Percentiles rank a stretch among this genome's conserved stretches.
These are phyloP conservation scores for Diaporthe ampelina DNA, from an alignment of 2,329 filamentous ascomycete genomes.

Conservation along the genomic window DNA sequence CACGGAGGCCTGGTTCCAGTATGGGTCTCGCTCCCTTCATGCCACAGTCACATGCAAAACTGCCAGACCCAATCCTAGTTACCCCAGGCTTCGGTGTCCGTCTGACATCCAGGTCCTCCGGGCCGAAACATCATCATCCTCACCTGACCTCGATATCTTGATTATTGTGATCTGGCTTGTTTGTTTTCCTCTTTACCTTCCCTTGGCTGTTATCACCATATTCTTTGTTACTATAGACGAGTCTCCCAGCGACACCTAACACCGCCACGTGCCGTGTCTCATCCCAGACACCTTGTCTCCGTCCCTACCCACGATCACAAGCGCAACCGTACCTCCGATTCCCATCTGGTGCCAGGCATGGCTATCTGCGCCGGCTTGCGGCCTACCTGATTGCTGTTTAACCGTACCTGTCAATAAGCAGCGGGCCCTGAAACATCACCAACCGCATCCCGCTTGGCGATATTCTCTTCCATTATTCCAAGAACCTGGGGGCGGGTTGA, in stretches of 20 bases:
- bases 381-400: not conserved
- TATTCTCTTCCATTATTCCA: not conserved
- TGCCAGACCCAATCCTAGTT: slow-evolving; percentile 26
- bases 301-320: not conserved
- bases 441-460: not conserved
- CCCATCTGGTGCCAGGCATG: slow-evolving; percentile 19
- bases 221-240: slow-evolving; percentile 1
- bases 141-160: slow-evolving; percentile 25
- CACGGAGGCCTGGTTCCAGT: not conserved
- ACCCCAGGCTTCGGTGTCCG: slow-evolving; percentile 13
- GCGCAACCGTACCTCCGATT: not conserved
- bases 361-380: slow-evolving; percentile 26
- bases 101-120: slow-evolving; percentile 19
- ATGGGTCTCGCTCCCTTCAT: slow-evolving; percentile 23
- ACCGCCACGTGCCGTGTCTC: slow-evolving; percentile 12
- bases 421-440: not conserved
- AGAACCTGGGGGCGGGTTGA: not conserved
- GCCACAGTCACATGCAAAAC: slow-evolving; percentile 28
- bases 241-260: not conserved
- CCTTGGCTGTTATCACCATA: not conserved
- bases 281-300: slow-evolving; percentile 8
- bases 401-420: not conserved
- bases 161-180: not conserved
- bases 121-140: slow-evolving; percentile 30
- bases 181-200: not conserved